A percentile compares a stretch with the other conserved stretches of the same genome.
phyloP scores from a whole-genome alignment of 106 monocot species.

The Phalaenopsis equestris region DNA sequence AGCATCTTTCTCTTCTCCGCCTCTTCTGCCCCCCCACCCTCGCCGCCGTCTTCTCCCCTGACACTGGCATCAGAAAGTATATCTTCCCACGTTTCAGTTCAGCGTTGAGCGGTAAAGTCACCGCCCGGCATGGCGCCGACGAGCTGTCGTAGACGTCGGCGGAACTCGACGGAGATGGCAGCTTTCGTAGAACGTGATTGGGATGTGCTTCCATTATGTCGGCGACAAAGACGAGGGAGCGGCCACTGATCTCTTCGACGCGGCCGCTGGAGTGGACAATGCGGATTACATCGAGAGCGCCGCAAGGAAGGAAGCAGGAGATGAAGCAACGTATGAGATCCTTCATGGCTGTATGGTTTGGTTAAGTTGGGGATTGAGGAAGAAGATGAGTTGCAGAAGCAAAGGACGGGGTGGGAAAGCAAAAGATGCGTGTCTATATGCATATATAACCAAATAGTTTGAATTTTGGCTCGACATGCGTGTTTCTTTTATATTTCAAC shows the following conservation, averaged over 20 bases:
- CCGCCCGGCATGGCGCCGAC: slow-evolving; percentile 4
- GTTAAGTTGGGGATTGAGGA: no score
- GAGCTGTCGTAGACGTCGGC: slow-evolving; percentile 16
- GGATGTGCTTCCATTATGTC: slow-evolving; percentile 73
- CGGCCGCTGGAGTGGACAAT: slow-evolving; percentile 83
- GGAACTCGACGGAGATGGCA: slow-evolving; percentile 29
- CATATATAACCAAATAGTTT: no score
- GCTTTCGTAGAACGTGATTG: slow-evolving; percentile 77
- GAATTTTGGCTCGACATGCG: no score
- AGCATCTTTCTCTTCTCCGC: slow-evolving; percentile 15
- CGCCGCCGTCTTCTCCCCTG: not conserved
- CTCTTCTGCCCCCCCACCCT: not conserved
- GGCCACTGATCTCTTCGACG: slow-evolving; percentile 77
- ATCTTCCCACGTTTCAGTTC: slow-evolving; percentile 85
- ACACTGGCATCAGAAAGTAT: slow-evolving; percentile 71
- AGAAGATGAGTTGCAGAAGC: no score
- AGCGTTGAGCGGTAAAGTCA: slow-evolving; percentile 53
- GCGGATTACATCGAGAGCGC: slow-evolving; percentile 82
- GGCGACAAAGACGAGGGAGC: slow-evolving; percentile 41
- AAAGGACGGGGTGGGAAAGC: no score
- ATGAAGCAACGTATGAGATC: slow-evolving; percentile 87
- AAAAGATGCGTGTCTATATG: no score
- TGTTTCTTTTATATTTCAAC: no score
- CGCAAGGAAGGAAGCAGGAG: slow-evolving; percentile 93
- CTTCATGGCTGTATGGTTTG: slow-evolving; percentile 21